Evolutionary conservation across 2,329 filamentous ascomycete genomes (phyloP), one percentile per base, ranked within the genome.

Genomic region (Cryphonectria naterciae): DNA sequence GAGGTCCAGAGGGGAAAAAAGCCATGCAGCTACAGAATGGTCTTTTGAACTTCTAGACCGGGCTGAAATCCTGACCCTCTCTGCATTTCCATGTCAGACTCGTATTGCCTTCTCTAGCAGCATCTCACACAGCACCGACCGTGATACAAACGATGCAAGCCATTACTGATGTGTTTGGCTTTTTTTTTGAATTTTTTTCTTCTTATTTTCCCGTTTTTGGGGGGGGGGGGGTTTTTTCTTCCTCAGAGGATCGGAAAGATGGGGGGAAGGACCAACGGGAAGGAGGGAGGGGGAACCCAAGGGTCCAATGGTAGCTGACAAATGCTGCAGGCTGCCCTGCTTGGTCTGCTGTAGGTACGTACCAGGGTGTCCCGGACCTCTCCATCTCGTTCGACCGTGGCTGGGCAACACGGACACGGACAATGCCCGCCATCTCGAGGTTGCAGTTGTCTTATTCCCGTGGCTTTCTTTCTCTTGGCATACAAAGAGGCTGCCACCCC

Each of bases 1-100:
- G 28, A 1, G 17, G 43, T 1, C 17, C 46, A 49, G 46, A 49
- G 22, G 17, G 17, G 10, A 8, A 22, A 28, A 64, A 46, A 28
- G 39, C 61, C n/a, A 64, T 64, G 61, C n/a, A 64, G n/a, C 41
- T n/a, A 41, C 13, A 41, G n/a, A 13, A 46, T 43, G 35, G 62
- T 49, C 39, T 49, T 49, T 64, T 46, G 22, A 19, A 32, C 22
- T 65, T 65, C 41, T 49, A 49, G 63, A 52, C 63, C 63, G 43
- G 52, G 41, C 62, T 37, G 32, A 32, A 28, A 52, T 49, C 63
- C 61, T 28, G 61, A 11, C 39, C 39, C n/a, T 39, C 28, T 37
- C 37, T 28, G n/a, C 7, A 43, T 41, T 28, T 39, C 37, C 61
- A 4, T 43, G n/a, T 19, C 61, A 43, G 39, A 19, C 13, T 43